A percentile compares a stretch with the other conserved stretches of the same genome.
Conservation (phyloP, 2,329 filamentous ascomycete species). For the Cadophora gregata region DNA sequence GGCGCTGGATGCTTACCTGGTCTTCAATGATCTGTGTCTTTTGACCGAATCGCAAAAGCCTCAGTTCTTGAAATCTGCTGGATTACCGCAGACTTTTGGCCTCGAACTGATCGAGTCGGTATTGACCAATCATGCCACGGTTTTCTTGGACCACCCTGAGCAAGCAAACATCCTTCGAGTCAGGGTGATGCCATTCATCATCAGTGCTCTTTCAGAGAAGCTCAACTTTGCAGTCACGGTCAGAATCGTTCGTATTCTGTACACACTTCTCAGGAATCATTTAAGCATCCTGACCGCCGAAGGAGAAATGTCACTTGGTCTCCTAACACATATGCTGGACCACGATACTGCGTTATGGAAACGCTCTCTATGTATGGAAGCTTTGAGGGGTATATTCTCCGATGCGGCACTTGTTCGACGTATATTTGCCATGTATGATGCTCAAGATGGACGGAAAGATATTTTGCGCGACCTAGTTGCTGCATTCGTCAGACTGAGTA, state of each 20-base stretch:
- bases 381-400: conserved; percentile 84
- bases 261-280: conserved; percentile 80
- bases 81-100: conserved; percentile 81
- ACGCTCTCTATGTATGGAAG: conserved; percentile 86
- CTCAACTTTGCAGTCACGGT: conserved; percentile 83
- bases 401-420: conserved; percentile 79
- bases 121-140: conserved; percentile 80
- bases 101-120: conserved; percentile 92
- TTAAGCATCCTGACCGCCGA: conserved; percentile 76
- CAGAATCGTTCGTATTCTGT: conserved; percentile 80
- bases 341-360: conserved; percentile 88
- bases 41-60: conserved; percentile 84
- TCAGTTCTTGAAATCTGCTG: conserved; percentile 80
- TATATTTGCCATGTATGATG: conserved; percentile 83
- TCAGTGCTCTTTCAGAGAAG: conserved; percentile 77
- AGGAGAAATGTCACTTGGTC: conserved; percentile 80
- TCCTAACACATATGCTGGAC: conserved; percentile 86
- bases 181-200: conserved; percentile 82
- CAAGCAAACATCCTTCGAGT: conserved; percentile 79
- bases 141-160: conserved; percentile 80
- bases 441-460: conserved; percentile 71
- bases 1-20: conserved; percentile 82
- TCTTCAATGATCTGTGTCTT: conserved; percentile 90
- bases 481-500: conserved; percentile 88
- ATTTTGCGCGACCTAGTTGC: conserved; percentile 84